phyloP scores from a whole-genome alignment of 2,329 filamentous ascomycete genomes.

The Exophiala dermatitidis region DNA sequence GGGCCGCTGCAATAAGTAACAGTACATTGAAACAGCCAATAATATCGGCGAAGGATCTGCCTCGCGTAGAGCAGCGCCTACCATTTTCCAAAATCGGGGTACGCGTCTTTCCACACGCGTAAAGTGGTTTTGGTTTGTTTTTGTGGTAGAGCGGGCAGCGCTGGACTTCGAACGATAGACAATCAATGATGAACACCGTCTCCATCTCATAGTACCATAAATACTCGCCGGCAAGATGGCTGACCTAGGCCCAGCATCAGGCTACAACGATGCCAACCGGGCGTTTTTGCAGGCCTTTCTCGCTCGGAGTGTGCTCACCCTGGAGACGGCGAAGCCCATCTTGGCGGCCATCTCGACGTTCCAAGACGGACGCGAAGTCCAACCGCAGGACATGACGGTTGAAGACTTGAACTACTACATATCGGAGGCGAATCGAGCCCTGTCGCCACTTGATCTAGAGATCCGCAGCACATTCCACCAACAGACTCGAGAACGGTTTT shows the following conservation, averaged over 20 bases:
- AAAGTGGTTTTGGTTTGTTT: too few relatives aligned
- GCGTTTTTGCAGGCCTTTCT: slow-evolving; percentile 89
- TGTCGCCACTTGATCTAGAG: slow-evolving; percentile 79
- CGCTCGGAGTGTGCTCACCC: slow-evolving; percentile 68
- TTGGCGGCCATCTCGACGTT: slow-evolving; percentile 68
- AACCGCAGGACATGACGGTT: slow-evolving; percentile 58
- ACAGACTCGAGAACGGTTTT: slow-evolving; percentile 57
- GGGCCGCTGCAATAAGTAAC: too few relatives aligned
- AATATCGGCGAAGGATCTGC: too few relatives aligned
- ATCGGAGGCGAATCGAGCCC: slow-evolving; percentile 59
- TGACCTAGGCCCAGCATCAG: background rate
- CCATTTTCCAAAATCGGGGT: too few relatives aligned
- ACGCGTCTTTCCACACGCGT: too few relatives aligned
- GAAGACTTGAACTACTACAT: slow-evolving; percentile 64
- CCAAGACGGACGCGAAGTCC: slow-evolving; percentile 44
- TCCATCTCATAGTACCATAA: background rate
- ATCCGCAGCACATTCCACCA: slow-evolving; percentile 70
- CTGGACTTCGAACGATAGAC: too few relatives aligned
- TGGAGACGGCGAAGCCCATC: slow-evolving; percentile 63
- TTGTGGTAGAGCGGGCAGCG: too few relatives aligned
- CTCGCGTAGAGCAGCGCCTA: too few relatives aligned
- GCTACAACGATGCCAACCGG: slow-evolving; percentile 62
- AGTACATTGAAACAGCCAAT: too few relatives aligned
- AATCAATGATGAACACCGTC: background rate
- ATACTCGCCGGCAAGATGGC: slow-evolving; percentile 5